Percentiles rank a stretch among this genome's conserved stretches.
These are phyloP conservation scores for Ochetophila trinervis DNA, from an alignment of 306 rosid genomes.

Conservation along the genomic window DNA sequence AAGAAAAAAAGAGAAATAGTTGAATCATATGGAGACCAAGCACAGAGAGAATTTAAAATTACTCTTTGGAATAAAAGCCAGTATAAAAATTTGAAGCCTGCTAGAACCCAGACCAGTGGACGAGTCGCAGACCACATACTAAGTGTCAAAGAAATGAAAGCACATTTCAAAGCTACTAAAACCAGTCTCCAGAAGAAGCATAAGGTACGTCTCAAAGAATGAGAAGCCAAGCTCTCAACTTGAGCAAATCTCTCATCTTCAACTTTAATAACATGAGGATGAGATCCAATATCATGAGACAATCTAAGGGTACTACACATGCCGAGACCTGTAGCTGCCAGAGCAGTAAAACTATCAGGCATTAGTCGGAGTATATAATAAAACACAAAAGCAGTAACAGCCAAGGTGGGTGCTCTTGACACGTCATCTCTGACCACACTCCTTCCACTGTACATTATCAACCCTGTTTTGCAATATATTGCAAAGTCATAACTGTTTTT, in stretches of 20 bases:
- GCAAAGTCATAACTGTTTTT: constrained; percentile 86
- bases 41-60: too few relatives aligned
- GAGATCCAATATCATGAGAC: constrained; percentile 51
- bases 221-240: too few relatives aligned
- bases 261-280: constrained; percentile 50
- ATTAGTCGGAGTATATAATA: constrained; percentile 37
- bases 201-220: too few relatives aligned
- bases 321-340: constrained; percentile 39
- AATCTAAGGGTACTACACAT: constrained; percentile 42
- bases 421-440: constrained; percentile 61
- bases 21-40: too few relatives aligned
- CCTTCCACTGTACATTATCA: constrained; percentile 36
- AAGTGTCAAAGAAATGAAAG: too few relatives aligned
- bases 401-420: constrained; percentile 48
- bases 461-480: constrained; percentile 78
- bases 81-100: too few relatives aligned
- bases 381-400: constrained; percentile 41
- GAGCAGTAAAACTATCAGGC: constrained; percentile 29
- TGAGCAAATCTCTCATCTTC: constrained; percentile 33
- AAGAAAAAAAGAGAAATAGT: too few relatives aligned
- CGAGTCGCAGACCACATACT: too few relatives aligned
- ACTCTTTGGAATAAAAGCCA: too few relatives aligned
- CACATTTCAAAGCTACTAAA: too few relatives aligned
- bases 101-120: too few relatives aligned
- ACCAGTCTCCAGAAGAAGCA: too few relatives aligned